Conservation (phyloP, 2,329 filamentous ascomycete genomes). For the Parastagonospora nodorum region DNA sequence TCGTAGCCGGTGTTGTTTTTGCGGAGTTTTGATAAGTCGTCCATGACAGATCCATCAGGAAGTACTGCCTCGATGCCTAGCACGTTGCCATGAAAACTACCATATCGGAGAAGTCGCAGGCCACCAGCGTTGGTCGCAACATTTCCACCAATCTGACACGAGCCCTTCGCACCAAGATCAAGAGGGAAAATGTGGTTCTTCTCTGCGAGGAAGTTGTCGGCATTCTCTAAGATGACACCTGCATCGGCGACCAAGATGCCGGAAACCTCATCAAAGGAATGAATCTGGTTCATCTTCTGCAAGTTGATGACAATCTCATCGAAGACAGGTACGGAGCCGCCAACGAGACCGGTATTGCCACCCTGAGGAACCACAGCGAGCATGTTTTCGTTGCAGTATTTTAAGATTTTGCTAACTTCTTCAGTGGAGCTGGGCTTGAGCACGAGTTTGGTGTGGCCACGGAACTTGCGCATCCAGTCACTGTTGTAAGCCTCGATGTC, state of each 20-base stretch:
- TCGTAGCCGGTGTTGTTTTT: conserved; percentile 99
- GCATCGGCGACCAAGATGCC: conserved; percentile 90
- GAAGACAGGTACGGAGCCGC: conserved; percentile 94
- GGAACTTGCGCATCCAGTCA: conserved; percentile 99
- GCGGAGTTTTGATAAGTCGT: conserved; percentile 83
- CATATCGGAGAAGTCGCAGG: conserved; percentile 85
- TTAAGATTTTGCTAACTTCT: conserved; percentile 87
- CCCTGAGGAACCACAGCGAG: conserved; percentile 96
- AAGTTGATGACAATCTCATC: conserved; percentile 97
- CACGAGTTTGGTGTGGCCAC: conserved; percentile 84
- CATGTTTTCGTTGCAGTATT: conserved; percentile 92
- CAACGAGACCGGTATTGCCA: conserved; percentile 94
- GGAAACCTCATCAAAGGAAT: conserved; percentile 90
- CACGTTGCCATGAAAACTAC: conserved; percentile 90
- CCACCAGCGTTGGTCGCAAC: conserved; percentile 95
- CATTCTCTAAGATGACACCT: conserved; percentile 86
- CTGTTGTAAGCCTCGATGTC: conserved; percentile 92
- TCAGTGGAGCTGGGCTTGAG: conserved; percentile 83
- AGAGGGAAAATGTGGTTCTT: conserved; percentile 89
- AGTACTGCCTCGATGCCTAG: conserved; percentile 92
- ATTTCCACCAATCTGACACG: conserved; percentile 95
- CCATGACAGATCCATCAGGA: conserved; percentile 87
- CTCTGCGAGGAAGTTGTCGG: conserved; percentile 83
- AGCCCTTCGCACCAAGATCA: conserved; percentile 96
- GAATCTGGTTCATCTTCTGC: conserved; percentile 86